phyloP scores from a whole-genome alignment of 1,284 basidiomycete species.

The Microbotryum violaceum region DNA sequence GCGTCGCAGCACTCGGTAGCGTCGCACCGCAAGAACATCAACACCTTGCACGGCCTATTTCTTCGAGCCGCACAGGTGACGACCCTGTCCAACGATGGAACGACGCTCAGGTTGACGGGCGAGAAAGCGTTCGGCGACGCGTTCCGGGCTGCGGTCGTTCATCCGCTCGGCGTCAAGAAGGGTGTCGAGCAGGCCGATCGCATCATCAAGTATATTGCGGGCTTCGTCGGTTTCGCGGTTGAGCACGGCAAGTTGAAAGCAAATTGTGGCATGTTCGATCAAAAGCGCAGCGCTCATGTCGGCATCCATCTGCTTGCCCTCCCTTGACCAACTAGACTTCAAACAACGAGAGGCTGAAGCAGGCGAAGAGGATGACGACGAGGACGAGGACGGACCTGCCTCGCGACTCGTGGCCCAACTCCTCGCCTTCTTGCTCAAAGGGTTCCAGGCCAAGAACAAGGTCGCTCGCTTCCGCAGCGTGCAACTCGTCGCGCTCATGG shows the following conservation, averaged over 20 bases:
- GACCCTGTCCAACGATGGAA: conserved; percentile 50
- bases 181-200: conserved; percentile 71
- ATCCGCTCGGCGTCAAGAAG: conserved; percentile 72
- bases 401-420: conserved; percentile 67
- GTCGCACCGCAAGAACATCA: conserved; percentile 85
- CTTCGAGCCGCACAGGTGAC: conserved; percentile 55
- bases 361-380: conserved; percentile 49
- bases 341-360: conserved; percentile 36
- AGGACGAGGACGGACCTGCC: conserved; percentile 62
- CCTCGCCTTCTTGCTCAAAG: conserved; percentile 68
- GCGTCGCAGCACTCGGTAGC: conserved; percentile 75
- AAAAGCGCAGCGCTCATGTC: too few species aligned
- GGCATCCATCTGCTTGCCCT: too few species aligned
- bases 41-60: conserved; percentile 77
- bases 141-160: conserved; percentile 58
- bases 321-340: conserved; percentile 9
- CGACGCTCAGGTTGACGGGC: conserved; percentile 57
- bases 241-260: conserved; percentile 56
- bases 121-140: conserved; percentile 71
- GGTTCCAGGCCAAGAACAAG: conserved; percentile 86
- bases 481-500: conserved; percentile 70
- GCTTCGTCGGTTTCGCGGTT: conserved; percentile 69
- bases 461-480: conserved; percentile 71
- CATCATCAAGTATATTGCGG: conserved; percentile 73
- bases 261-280: not conserved